Percentiles rank a stretch among this genome's conserved stretches.
Evolutionary conservation across 2,329 filamentous ascomycete species (phyloP).

Genomic region (Teratosphaeria zuluensis): DNA sequence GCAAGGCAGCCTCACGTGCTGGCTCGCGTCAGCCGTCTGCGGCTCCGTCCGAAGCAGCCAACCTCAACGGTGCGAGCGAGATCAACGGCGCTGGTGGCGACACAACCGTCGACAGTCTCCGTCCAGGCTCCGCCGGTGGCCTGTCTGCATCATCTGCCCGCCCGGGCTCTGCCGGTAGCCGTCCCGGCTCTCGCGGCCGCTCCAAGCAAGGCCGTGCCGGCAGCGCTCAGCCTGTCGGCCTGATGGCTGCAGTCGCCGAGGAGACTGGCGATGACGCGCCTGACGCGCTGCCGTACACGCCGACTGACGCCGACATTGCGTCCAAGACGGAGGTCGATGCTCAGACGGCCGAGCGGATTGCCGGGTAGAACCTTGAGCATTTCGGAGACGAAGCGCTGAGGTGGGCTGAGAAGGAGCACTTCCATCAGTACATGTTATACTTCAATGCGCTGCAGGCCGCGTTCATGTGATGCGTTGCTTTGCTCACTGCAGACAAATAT

Average conservation of each 20-base stretch:
- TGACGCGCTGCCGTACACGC: not conserved
- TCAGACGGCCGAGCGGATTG: not conserved
- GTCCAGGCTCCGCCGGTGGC: not conserved
- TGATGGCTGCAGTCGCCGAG: not conserved
- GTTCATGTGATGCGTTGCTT: too few species aligned
- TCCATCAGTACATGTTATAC: too few species aligned
- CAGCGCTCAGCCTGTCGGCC: not conserved
- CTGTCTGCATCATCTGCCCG: not conserved
- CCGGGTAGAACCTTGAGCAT: not conserved
- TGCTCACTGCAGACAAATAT: too few species aligned
- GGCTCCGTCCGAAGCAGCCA: not conserved
- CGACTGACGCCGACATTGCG: not conserved
- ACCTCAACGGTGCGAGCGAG: not conserved
- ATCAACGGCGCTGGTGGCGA: not conserved
- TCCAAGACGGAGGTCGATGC: not conserved
- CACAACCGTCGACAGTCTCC: not conserved
- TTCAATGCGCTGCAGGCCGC: too few species aligned
- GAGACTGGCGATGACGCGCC: not conserved
- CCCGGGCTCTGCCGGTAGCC: not conserved
- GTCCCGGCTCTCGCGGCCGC: not conserved
- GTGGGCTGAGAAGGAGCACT: too few species aligned
- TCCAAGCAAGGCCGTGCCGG: not conserved
- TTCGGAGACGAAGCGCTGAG: too few species aligned
- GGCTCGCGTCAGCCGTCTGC: not conserved
- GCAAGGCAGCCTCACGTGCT: not conserved